Evolutionary conservation across 306 rosid species (phyloP).

Genomic region (Quercus rubra): DNA sequence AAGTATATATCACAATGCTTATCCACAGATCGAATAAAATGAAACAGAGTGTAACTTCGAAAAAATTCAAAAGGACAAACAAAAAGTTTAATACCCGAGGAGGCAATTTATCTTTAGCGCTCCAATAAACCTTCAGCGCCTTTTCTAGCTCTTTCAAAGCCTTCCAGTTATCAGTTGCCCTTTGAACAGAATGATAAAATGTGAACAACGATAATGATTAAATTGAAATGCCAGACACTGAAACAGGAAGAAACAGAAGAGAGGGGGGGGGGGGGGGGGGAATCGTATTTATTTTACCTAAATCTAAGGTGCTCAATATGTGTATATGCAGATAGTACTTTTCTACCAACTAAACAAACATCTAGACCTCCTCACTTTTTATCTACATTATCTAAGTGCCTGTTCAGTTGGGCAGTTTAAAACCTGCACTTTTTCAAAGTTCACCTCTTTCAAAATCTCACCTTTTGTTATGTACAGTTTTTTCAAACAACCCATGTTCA

Average conservation of each 20-base stretch:
- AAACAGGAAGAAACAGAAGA: too few species aligned
- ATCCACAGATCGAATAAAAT: background rate
- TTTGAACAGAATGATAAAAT: constrained; percentile 16
- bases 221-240: background rate
- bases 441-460: too few species aligned
- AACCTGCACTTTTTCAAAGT: too few species aligned
- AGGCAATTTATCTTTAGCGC: constrained; percentile 81
- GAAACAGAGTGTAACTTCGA: background rate
- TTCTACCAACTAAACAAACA: background rate
- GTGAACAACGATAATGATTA: background rate
- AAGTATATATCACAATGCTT: background rate
- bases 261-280: too few species aligned
- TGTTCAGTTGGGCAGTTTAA: too few species aligned
- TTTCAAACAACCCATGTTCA: too few species aligned
- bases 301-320: background rate
- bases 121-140: constrained; percentile 78
- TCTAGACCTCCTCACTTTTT: background rate
- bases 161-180: constrained; percentile 88
- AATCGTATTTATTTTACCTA: background rate
- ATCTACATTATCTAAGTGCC: background rate
- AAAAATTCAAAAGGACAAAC: background rate
- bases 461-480: too few species aligned
- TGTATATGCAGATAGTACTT: background rate
- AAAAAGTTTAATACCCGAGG: constrained; percentile 63
- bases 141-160: constrained; percentile 85